Percentiles rank a stretch among this genome's conserved stretches.
Conservation (phyloP, 805 yeast species). For the Ogataea siamensis region DNA sequence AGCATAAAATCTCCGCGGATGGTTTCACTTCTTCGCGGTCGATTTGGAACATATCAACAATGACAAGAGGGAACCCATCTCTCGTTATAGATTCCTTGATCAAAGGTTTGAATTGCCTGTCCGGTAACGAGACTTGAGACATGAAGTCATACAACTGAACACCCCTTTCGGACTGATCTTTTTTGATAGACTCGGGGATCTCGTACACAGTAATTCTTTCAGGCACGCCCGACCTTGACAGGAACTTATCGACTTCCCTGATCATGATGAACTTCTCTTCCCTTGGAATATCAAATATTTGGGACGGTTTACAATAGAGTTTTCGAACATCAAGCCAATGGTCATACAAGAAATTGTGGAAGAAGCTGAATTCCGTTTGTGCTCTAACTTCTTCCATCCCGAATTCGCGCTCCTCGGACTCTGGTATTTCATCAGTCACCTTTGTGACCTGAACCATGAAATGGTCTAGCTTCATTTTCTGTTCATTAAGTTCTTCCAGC, state of each 20-base stretch:
- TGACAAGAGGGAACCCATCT: conserved; percentile 72
- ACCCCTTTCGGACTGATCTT: conserved; percentile 44
- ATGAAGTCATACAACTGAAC: conserved; percentile 67
- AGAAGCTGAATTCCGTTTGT: conserved; percentile 34
- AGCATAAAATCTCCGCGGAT: conserved; percentile 53
- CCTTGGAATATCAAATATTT: conserved; percentile 11
- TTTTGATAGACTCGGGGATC: conserved; percentile 52
- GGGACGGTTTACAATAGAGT: conserved; percentile 20
- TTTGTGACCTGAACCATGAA: conserved; percentile 38
- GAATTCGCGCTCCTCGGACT: conserved; percentile 7
- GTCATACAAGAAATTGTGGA: conserved; percentile 51
- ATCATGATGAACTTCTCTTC: conserved; percentile 31
- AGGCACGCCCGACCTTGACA: conserved; percentile 59
- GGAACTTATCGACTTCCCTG: conserved; percentile 43
- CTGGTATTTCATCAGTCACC: conserved; percentile 13
- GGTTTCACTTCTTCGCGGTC: conserved; percentile 25
- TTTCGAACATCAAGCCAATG: conserved; percentile 39
- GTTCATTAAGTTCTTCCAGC: conserved; percentile 39
- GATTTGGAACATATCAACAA: conserved; percentile 46
- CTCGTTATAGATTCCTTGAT: conserved; percentile 63
- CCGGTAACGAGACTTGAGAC: conserved; percentile 60
- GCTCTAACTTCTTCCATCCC: conserved; percentile 24
- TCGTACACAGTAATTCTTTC: conserved; percentile 52
- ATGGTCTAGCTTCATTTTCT: conserved; percentile 38
- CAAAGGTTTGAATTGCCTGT: conserved; percentile 44